Percentiles rank a stretch among this genome's conserved stretches.
Evolutionary conservation across 2,329 filamentous ascomycete species (phyloP).

Genomic region (Sporothrix pseudoabietina): DNA sequence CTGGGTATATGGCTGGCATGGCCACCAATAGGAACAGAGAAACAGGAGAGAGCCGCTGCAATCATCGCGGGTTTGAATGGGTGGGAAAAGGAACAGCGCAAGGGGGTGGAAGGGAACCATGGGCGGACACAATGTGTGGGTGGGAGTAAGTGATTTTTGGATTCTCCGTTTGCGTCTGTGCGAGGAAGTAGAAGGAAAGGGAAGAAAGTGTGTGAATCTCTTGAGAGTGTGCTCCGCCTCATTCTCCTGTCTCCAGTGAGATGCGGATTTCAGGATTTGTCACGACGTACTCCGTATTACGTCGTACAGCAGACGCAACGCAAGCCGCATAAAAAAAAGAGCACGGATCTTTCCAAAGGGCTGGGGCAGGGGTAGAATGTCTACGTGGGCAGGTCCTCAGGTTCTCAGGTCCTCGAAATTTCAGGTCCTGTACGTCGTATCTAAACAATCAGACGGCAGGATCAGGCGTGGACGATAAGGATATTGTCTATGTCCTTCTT

Average conservation of each 20-base stretch:
- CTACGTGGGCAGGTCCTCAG: neutral
- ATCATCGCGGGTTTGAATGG: slow-evolving; percentile 5
- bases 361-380: slow-evolving; percentile 1
- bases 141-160: neutral
- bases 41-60: neutral
- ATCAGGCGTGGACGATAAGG: neutral
- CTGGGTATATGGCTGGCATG: neutral
- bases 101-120: neutral
- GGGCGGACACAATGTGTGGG: slow-evolving; percentile 3
- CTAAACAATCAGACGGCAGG: neutral
- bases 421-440: neutral
- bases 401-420: neutral
- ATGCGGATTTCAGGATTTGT: slow-evolving; percentile 16
- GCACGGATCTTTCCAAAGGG: slow-evolving; percentile 9
- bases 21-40: slow-evolving; percentile 6
- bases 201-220: neutral
- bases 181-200: neutral
- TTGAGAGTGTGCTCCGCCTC: slow-evolving; percentile 15
- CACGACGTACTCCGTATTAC: too few species aligned
- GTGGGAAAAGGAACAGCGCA: neutral
- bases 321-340: neutral
- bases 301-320: slow-evolving; percentile 8
- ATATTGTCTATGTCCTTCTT: neutral
- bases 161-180: slow-evolving; percentile 17
- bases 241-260: slow-evolving; percentile 10